Evolutionary conservation across 169 alveolate species (phyloP).

Genomic region (Toxoplasma gondii): DNA sequence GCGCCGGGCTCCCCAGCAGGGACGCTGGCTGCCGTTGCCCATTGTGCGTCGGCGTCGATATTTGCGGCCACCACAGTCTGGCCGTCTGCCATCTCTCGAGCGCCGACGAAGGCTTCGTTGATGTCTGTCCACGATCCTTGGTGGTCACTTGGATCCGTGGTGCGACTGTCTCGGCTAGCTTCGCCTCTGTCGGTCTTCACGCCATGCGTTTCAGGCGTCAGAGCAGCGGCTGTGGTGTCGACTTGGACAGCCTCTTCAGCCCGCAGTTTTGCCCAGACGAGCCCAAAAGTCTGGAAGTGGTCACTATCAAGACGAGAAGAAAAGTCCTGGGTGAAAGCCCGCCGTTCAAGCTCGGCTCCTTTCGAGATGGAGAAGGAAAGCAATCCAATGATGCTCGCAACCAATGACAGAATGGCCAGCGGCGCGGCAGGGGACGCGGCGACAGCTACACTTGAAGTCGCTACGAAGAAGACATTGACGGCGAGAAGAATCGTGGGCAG

Average conservation of each 20-base stretch:
- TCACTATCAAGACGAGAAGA: background rate
- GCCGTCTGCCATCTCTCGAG: background rate
- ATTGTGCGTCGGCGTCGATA: background rate
- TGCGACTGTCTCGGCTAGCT: background rate
- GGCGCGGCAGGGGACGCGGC: background rate
- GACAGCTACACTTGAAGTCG: background rate
- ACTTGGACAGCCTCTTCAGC: constrained; percentile 3
- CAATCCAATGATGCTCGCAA: background rate
- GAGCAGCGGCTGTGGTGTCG: background rate
- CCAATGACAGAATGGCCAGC: background rate
- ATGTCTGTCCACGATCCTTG: background rate
- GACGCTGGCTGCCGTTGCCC: background rate
- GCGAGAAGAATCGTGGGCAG: background rate
- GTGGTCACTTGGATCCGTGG: background rate
- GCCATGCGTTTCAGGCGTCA: background rate
- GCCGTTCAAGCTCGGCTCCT: background rate
- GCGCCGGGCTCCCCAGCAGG: background rate
- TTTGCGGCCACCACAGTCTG: background rate
- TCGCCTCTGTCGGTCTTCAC: background rate
- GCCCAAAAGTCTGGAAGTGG: constrained; percentile 14
- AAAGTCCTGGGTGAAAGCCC: background rate
- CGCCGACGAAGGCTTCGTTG: background rate
- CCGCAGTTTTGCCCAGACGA: constrained; percentile 28
- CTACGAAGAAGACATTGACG: background rate
- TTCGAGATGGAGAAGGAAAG: background rate